Conservation (phyloP, 2,329 filamentous ascomycete genomes). For the Fusarium caatingaense region DNA sequence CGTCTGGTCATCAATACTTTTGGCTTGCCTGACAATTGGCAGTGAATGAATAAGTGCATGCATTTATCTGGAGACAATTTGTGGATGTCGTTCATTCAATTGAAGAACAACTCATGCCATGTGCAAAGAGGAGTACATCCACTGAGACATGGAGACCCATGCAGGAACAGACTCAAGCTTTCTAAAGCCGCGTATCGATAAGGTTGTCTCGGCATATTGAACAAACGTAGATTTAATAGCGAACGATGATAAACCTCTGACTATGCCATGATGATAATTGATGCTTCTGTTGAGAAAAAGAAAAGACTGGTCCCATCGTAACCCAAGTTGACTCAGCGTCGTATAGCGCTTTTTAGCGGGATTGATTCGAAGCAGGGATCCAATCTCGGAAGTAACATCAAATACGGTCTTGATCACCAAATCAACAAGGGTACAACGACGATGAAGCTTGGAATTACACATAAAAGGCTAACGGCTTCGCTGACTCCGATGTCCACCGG, state of each 20-base stretch:
- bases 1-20: too few relatives aligned
- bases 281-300: neutral
- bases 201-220: neutral
- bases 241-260: neutral
- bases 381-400: slow-evolving; percentile 7
- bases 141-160: slow-evolving; percentile 7
- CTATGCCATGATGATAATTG: neutral
- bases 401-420: slow-evolving; percentile 17
- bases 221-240: neutral
- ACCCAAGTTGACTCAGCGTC: slow-evolving; percentile 1
- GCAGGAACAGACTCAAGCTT: slow-evolving; percentile 23
- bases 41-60: neutral
- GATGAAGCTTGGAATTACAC: neutral
- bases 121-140: neutral
- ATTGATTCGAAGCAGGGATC: slow-evolving; percentile 6
- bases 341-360: neutral
- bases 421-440: neutral
- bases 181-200: neutral
- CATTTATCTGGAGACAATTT: neutral
- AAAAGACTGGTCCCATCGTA: neutral
- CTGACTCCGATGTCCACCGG: neutral
- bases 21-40: too few relatives aligned
- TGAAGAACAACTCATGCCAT: neutral
- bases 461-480: neutral
- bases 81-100: neutral